Conservation (phyloP, 306 rosid species). For the Clitoria ternatea region DNA sequence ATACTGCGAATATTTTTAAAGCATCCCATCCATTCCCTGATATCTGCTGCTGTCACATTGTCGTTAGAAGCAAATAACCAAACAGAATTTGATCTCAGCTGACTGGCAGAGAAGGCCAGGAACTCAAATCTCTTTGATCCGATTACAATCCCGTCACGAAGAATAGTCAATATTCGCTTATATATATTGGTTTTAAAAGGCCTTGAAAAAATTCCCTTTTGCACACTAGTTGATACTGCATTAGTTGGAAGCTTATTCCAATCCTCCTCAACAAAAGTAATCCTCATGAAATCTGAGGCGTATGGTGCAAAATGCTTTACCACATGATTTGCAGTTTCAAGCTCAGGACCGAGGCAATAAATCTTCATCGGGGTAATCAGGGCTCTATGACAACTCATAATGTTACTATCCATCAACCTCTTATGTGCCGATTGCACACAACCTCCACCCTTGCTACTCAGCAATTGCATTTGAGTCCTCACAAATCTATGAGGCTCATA, state of each 20-base stretch:
- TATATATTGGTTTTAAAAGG: constrained; percentile 65
- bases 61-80: constrained; percentile 98
- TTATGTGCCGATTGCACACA: constrained; percentile 29
- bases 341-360: constrained; percentile 91
- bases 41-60: constrained; percentile 67
- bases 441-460: constrained; percentile 30
- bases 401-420: constrained; percentile 48
- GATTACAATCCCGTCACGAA: constrained; percentile 79
- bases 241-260: constrained; percentile 76
- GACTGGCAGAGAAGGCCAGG: constrained; percentile 97
- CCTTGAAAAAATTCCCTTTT: constrained; percentile 53
- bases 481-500: constrained; percentile 58
- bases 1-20: constrained; percentile 74
- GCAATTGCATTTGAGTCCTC: constrained; percentile 46
- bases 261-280: constrained; percentile 93
- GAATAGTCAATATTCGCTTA: constrained; percentile 60
- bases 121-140: constrained; percentile 80
- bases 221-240: constrained; percentile 59
- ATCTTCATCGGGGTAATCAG: constrained; percentile 80
- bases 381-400: constrained; percentile 92
- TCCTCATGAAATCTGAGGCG: constrained; percentile 83
- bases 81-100: constrained; percentile 78
- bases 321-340: constrained; percentile 86
- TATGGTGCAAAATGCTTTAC: constrained; percentile 64
- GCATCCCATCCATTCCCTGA: constrained; percentile 97